Evolutionary conservation across 1,139 yeast genomes (phyloP), one percentile per base, ranked within the genome.

Genomic region (Nakaseomyces bracarensis): DNA sequence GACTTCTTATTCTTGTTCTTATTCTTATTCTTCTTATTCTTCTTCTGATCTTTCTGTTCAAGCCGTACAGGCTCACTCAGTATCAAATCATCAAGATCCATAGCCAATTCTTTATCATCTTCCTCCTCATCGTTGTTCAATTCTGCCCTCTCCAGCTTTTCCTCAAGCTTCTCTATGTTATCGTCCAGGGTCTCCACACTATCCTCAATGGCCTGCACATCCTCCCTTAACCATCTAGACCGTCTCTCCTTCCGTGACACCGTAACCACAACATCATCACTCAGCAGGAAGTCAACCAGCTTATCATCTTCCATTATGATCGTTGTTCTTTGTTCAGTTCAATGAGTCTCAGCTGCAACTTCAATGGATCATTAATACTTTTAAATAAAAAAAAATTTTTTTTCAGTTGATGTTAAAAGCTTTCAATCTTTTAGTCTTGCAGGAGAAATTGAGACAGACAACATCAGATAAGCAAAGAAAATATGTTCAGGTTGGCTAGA

Each of bases 281-380:
- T 21, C 25, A 40, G 20, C 23, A 41, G 33, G 37, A 41, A 41
- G 8, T 37, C 41, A 3, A 41, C 33, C n/a, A 41, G 29, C 27
- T 30, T 38, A 31, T 39, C 39, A 31, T 41, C 43, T 14, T 41
- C 33, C 43, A 41, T 41, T 11, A 10, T 13, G 14, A 7, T 22
- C 25, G 9, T 7, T 22, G 9, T 22, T 22, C 9, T 22, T 10
- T 22, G n/a, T n/a, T n/a, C n/a, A n/a, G n/a, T n/a, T n/a, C n/a
- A n/a, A n/a, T n/a, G n/a, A n/a, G n/a, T n/a, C n/a, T n/a, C n/a
- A n/a, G n/a, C n/a, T n/a, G n/a, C n/a, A n/a, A n/a, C n/a, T n/a
- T n/a, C n/a, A n/a, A n/a, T n/a, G n/a, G n/a, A n/a, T n/a, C n/a
- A n/a, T n/a, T n/a, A n/a, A n/a, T n/a, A n/a, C n/a, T n/a, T n/a